Base-by-base conservation (phyloP, 2,329 filamentous ascomycete species). In the Knufia fluminis region DNA sequence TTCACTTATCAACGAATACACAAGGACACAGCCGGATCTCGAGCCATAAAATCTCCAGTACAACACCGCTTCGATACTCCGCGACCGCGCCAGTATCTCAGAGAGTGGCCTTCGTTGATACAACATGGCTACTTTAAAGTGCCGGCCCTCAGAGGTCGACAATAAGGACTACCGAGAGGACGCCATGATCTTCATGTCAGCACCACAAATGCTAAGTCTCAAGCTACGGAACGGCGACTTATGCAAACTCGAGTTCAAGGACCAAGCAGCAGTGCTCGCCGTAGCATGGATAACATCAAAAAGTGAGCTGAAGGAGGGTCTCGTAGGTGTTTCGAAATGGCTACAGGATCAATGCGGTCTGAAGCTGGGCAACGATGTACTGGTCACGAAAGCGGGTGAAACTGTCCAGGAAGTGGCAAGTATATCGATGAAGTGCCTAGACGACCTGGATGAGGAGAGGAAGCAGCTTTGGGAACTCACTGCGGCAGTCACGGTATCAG, bases 331-430 rank as follows among this genome's bases (percentile, higher is more conserved):
- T 70, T 82, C 86, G 19, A 82, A 86, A 54, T 73, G 79, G 4
- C 79, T 94, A 48, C 83, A 86, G 54, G 82, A 85, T 31, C 76
- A 79, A 4, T 85, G 85, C 57, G 79, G 79, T 1, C 77, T 94
- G 58, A 83, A 83, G 53, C 71, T 92, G 3, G 81, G 80, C 14
- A 85, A 89, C 43, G 76, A 80, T 45, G 71, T 94, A 42, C 73
- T 75, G 6, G 75, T 90, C 20, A 70, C 74, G 1, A 74, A 68
- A 53, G 72, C 73, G 6, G 68, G 66, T 1, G 58, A 68, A 1
- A 65, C 83, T 12, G 24, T n/a, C 9, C 70, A 73, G 0, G 74
- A 77, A 19, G 78, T 81, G 4, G 70, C 75, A 3, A 70, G 73
- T 23, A 71, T 91, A 2, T 66, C 77, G 4, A 64, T 90, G 14